Percentiles rank a stretch among this genome's conserved stretches.
Evolutionary conservation across 2,329 filamentous ascomycete genomes (phyloP).

Genomic region (Claviceps purpurea): DNA sequence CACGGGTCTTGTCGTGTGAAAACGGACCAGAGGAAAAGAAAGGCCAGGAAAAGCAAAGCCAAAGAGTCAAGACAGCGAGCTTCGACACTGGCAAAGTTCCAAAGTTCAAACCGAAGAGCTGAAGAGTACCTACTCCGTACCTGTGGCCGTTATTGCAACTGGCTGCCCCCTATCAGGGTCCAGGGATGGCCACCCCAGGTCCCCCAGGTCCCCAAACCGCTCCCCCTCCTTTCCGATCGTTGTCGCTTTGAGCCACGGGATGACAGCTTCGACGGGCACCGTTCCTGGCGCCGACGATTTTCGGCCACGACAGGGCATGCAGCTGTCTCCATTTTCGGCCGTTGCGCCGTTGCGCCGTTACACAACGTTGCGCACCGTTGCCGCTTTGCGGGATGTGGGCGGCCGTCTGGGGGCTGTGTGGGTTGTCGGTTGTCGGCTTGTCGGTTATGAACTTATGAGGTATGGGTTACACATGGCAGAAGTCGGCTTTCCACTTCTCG

Average conservation of each 20-base stretch:
- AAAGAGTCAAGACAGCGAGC: too few relatives aligned
- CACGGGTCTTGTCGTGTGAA: too few relatives aligned
- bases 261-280: background rate
- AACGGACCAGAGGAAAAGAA: too few relatives aligned
- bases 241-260: background rate
- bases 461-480: background rate
- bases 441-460: background rate
- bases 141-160: too few relatives aligned
- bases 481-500: background rate
- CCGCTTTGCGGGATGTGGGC: background rate
- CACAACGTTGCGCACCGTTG: background rate
- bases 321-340: background rate
- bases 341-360: background rate
- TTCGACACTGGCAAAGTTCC: too few relatives aligned
- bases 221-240: background rate
- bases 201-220: too few relatives aligned
- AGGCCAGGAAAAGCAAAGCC: too few relatives aligned
- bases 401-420: background rate
- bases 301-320: constrained; percentile 1
- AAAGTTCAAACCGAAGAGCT: too few relatives aligned
- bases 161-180: too few relatives aligned
- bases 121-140: too few relatives aligned
- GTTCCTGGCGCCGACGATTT: constrained; percentile 1
- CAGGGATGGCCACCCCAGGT: too few relatives aligned
- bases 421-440: background rate